These are phyloP conservation scores for Aspergillus terreus DNA, from an alignment of 2,329 filamentous ascomycete genomes.

Conservation along the genomic window DNA sequence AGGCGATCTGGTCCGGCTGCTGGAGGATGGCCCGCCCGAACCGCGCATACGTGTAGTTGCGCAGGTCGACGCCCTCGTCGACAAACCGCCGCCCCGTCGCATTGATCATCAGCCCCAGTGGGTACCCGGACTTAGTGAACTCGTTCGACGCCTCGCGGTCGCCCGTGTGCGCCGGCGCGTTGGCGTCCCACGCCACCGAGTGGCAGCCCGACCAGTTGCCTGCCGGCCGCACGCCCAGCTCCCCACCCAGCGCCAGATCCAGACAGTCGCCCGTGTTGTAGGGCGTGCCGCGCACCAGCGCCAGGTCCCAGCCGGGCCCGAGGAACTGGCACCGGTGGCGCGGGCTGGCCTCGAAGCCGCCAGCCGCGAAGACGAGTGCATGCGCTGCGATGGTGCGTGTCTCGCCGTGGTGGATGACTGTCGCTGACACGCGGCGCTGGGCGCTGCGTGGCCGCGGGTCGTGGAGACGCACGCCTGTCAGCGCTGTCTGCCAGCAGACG, in stretches of 20 bases:
- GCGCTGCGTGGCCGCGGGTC: constrained; percentile 6
- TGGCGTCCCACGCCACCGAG: constrained; percentile 62
- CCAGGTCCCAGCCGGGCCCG: constrained; percentile 61
- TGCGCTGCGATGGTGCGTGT: constrained; percentile 15
- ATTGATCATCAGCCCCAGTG: constrained; percentile 64
- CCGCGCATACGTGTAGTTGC: constrained; percentile 66
- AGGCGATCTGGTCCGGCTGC: constrained; percentile 57
- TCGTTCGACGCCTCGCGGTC: constrained; percentile 61
- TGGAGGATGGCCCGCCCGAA: constrained; percentile 60
- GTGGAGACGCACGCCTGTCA: constrained; percentile 24
- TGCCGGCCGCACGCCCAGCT: constrained; percentile 48
- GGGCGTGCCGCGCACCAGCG: constrained; percentile 60
- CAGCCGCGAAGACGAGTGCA: constrained; percentile 42
- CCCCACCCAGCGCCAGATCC: constrained; percentile 47
- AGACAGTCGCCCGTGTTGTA: constrained; percentile 62
- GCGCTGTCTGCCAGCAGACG: constrained; percentile 47
- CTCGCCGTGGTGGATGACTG: constrained; percentile 14
- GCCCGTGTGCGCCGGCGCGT: constrained; percentile 53
- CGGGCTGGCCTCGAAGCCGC: constrained; percentile 62
- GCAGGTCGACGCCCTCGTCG: constrained; percentile 62
- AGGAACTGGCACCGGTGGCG: constrained; percentile 53
- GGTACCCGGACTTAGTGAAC: constrained; percentile 67
- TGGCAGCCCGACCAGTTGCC: constrained; percentile 66
- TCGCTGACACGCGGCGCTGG: constrained; percentile 17
- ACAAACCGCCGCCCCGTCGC: constrained; percentile 58